Conservation (phyloP, 768 basidiomycete species). For the Cystoderma amianthinum region DNA sequence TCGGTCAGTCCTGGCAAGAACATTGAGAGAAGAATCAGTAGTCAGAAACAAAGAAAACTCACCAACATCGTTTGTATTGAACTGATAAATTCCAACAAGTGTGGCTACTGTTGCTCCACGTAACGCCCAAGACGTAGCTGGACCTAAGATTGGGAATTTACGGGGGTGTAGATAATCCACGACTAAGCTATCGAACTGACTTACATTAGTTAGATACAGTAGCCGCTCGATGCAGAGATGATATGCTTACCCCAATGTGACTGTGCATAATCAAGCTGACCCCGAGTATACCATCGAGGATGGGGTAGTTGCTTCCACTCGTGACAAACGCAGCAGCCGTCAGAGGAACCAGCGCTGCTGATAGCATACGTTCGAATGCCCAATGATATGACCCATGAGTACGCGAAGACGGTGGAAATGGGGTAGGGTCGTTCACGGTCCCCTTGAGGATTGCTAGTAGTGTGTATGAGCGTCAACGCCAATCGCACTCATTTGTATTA, state of each 20-base stretch:
- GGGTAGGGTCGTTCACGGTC: conserved; percentile 91
- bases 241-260: conserved; percentile 84
- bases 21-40: conserved; percentile 1
- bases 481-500: not conserved
- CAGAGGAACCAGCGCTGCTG: conserved; percentile 82
- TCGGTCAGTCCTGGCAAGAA: conserved; percentile 68
- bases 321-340: conserved; percentile 84
- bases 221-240: too few relatives aligned
- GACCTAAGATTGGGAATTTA: conserved; percentile 86
- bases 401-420: conserved; percentile 78
- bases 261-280: conserved; percentile 88
- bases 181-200: conserved; percentile 74
- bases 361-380: conserved; percentile 91
- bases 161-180: conserved; percentile 91
- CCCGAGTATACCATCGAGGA: conserved; percentile 86
- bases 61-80: conserved; percentile 99
- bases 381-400: conserved; percentile 86
- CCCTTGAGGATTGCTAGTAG: conserved; percentile 81
- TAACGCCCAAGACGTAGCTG: conserved; percentile 65
- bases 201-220: too few relatives aligned
- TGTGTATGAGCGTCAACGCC: too few relatives aligned
- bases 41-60: conserved; percentile 9
- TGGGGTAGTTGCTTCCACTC: conserved; percentile 67
- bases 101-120: conserved; percentile 73
- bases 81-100: conserved; percentile 90